Evolutionary conservation across 352 stramenopile genomes (phyloP).

Genomic region (Pythium volutum): DNA sequence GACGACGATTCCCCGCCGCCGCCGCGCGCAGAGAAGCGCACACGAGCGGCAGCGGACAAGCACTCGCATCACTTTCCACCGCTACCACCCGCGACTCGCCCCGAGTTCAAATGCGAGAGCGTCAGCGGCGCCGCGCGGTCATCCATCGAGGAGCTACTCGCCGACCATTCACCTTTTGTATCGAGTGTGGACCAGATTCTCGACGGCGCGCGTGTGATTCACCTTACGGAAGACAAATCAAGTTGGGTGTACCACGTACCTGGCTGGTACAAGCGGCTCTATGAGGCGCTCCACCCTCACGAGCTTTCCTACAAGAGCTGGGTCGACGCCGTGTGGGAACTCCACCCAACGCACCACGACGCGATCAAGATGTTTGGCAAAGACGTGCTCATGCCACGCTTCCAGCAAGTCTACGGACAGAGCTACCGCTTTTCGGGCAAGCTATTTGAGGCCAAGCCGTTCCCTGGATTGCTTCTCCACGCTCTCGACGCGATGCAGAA

Average conservation of each 20-base stretch:
- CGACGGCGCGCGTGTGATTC: conserved; percentile 13
- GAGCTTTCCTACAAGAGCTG: conserved; percentile 19
- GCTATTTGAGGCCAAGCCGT: conserved; percentile 46
- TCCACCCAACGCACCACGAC: conserved; percentile 57
- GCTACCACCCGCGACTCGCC: background rate
- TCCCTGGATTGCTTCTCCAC: conserved; percentile 33
- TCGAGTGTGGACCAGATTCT: conserved; percentile 11
- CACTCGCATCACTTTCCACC: background rate
- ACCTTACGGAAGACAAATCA: conserved; percentile 25
- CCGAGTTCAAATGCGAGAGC: conserved; percentile 14
- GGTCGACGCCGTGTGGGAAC: conserved; percentile 44
- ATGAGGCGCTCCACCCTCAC: conserved; percentile 21
- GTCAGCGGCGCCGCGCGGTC: conserved; percentile 7
- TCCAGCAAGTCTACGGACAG: conserved; percentile 58
- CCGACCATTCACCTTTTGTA: background rate
- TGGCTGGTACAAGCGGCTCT: conserved; percentile 46
- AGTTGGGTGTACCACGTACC: conserved; percentile 68
- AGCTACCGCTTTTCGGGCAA: conserved; percentile 62
- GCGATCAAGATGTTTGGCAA: conserved; percentile 77
- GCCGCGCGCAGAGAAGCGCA: background rate
- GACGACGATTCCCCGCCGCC: background rate
- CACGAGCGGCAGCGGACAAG: background rate
- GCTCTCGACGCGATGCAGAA: conserved; percentile 45
- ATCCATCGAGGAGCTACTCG: background rate
- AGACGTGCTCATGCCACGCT: conserved; percentile 54